phyloP scores from a whole-genome alignment of 139 green algal species.

The Picochlorum sp. region DNA sequence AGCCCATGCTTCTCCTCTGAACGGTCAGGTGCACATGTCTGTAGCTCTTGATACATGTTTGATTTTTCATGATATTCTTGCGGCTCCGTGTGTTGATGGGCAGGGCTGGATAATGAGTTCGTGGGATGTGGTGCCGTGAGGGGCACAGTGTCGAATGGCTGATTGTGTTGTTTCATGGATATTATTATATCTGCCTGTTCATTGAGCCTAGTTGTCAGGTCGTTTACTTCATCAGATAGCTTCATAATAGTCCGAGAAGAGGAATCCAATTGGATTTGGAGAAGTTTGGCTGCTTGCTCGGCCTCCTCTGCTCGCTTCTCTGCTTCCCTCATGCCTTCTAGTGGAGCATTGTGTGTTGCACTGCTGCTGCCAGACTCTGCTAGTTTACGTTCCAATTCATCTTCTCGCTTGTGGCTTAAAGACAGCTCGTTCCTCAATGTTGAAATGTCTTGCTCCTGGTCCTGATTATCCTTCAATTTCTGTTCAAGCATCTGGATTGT shows the following conservation, averaged over 20 bases:
- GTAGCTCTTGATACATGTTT: no score
- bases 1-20: no score
- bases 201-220: not conserved
- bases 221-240: not conserved
- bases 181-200: conserved; percentile 1
- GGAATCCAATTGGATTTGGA: not conserved
- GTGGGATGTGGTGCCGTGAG: not conserved
- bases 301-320: not conserved
- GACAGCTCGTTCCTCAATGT: not conserved
- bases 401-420: not conserved
- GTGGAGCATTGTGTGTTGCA: no score
- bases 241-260: not conserved
- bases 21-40: no score
- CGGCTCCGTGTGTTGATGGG: no score
- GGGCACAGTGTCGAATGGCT: not conserved
- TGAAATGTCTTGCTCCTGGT: not conserved
- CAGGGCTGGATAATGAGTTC: no score
- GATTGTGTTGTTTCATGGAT: not conserved
- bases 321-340: no score
- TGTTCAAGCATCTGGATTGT: conserved; percentile 24
- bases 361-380: no score
- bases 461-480: conserved; percentile 15
- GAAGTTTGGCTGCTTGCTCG: not conserved
- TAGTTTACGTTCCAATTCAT: no score
- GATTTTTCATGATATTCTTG: no score